phyloP scores from a whole-genome alignment of 352 stramenopile species.

The Phytophthora aleatoria region DNA sequence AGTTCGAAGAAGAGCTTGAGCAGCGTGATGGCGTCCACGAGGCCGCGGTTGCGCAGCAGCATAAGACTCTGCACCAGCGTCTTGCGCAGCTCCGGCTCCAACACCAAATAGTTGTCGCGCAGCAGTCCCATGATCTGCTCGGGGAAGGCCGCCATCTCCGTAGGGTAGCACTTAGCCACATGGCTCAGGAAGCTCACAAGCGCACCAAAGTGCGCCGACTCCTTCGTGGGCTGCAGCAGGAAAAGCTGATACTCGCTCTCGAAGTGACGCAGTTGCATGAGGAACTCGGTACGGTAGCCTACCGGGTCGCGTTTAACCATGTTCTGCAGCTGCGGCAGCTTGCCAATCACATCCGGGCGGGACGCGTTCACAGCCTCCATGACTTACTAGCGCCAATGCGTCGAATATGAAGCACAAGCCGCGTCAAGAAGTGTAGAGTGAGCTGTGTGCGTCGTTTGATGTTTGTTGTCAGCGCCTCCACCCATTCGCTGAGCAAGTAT shows the following conservation, averaged over 20 bases:
- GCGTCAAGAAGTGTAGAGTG: constrained; percentile 8
- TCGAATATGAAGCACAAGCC: background rate
- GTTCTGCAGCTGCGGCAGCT: constrained; percentile 98
- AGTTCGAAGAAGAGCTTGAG: constrained; percentile 97
- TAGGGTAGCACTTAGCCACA: constrained; percentile 89
- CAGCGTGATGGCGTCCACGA: constrained; percentile 91
- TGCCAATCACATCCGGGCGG: constrained; percentile 86
- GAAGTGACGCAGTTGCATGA: constrained; percentile 96
- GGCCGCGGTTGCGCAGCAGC: constrained; percentile 95
- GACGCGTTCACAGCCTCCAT: constrained; percentile 80
- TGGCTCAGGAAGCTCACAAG: constrained; percentile 97
- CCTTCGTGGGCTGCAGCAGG: constrained; percentile 90
- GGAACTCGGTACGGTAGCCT: constrained; percentile 97
- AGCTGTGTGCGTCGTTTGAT: constrained; percentile 5
- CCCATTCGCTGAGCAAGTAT: constrained; percentile 20
- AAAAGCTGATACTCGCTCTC: constrained; percentile 97
- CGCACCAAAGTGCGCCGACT: constrained; percentile 93
- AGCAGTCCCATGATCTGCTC: constrained; percentile 94
- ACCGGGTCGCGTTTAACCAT: constrained; percentile 97
- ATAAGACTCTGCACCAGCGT: constrained; percentile 96
- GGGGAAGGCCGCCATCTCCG: constrained; percentile 87
- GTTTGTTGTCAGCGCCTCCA: constrained; percentile 25
- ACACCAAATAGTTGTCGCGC: constrained; percentile 87
- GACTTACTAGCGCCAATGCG: background rate
- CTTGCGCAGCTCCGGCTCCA: constrained; percentile 92